These are phyloP conservation scores for maize (Zea mays) DNA, from an alignment of 176 grass and related monocot genomes.

Conservation along the genomic window DNA sequence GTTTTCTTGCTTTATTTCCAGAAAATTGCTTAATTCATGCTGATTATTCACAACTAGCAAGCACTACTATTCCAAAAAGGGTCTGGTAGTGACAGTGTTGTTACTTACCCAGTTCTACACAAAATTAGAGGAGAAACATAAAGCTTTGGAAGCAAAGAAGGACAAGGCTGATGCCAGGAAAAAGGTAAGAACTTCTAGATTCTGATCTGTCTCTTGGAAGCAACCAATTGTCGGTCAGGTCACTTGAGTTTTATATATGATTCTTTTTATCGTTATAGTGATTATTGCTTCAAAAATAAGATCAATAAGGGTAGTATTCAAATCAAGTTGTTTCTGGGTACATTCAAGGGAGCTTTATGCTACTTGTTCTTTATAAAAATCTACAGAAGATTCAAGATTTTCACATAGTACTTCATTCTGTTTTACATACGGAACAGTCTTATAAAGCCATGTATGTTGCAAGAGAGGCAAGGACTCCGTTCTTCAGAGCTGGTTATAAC, in stretches of 20 bases:
- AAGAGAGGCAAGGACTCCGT: no score
- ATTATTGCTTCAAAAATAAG: neutral
- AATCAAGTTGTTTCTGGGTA: neutral
- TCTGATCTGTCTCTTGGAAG: neutral
- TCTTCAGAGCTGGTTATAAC: no score
- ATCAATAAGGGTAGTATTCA: neutral
- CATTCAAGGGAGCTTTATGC: neutral
- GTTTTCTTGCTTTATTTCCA: slow-evolving; percentile 26
- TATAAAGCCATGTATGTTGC: neutral
- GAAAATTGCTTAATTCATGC: neutral
- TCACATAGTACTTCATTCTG: neutral
- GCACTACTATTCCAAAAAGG: neutral
- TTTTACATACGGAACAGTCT: neutral
- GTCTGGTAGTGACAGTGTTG: slow-evolving; percentile 20
- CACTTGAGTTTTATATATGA: slow-evolving; percentile 15
- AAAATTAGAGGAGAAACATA: slow-evolving; percentile 82
- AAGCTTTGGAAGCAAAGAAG: slow-evolving; percentile 73
- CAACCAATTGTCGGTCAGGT: neutral
- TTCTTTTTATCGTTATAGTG: neutral
- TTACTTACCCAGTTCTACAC: slow-evolving; percentile 69
- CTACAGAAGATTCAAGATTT: neutral
- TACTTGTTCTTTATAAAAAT: neutral
- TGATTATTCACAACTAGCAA: neutral
- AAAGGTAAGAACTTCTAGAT: slow-evolving; percentile 42
- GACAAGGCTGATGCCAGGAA: slow-evolving; percentile 60